Percentiles rank a stretch among this genome's conserved stretches.
Conservation (phyloP, 345 rosid species). For the Balakata baccata region DNA sequence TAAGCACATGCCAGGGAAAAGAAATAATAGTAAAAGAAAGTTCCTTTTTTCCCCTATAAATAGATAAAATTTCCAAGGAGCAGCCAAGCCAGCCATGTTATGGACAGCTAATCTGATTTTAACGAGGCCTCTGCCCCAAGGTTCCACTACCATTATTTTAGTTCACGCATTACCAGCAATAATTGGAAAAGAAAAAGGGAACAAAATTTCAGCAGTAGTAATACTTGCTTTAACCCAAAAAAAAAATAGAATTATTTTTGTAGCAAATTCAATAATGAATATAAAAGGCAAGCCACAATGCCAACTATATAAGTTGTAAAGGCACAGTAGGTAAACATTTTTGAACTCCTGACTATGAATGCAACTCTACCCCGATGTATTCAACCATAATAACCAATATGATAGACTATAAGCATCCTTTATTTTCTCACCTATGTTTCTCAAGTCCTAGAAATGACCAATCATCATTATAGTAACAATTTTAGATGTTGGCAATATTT, state of each 20-base stretch:
- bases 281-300: not conserved
- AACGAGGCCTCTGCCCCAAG: not conserved
- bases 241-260: not conserved
- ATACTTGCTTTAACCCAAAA: too few relatives aligned
- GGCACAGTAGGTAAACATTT: too few relatives aligned
- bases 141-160: not conserved
- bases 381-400: too few relatives aligned
- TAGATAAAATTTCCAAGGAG: not conserved
- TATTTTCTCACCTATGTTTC: too few relatives aligned
- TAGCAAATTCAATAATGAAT: not conserved
- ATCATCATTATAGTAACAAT: too few relatives aligned
- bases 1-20: not conserved
- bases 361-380: too few relatives aligned
- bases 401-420: too few relatives aligned
- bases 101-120: not conserved
- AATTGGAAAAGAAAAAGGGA: not conserved
- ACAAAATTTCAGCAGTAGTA: not conserved
- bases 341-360: too few relatives aligned
- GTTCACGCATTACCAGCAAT: not conserved
- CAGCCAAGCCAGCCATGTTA: not conserved
- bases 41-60: too few relatives aligned
- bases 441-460: too few relatives aligned
- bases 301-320: too few relatives aligned
- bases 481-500: too few relatives aligned
- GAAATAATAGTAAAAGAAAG: not conserved